Percentiles rank a stretch among this genome's conserved stretches.
phyloP scores from a whole-genome alignment of 345 rosid species.

The Melaleuca quinquenervia region DNA sequence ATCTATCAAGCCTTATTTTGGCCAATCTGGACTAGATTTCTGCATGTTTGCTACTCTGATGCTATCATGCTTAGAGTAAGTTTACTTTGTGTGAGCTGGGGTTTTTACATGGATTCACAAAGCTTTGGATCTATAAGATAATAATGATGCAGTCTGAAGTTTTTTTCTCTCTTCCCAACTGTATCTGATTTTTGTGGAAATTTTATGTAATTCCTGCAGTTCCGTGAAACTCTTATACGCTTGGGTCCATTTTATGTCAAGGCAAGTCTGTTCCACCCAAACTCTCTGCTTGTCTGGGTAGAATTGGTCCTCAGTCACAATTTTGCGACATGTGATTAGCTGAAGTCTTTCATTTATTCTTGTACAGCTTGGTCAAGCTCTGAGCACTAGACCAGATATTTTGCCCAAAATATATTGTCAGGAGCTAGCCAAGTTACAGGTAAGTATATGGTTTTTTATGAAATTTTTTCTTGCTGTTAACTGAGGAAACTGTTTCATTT shows the following conservation, averaged over 20 bases:
- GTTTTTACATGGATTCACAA: not conserved
- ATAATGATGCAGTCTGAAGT: not conserved
- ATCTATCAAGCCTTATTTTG: not conserved
- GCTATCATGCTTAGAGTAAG: not conserved
- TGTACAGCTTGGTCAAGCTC: constrained; percentile 91
- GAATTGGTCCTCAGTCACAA: not conserved
- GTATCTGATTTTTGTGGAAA: not conserved
- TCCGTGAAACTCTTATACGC: constrained; percentile 67
- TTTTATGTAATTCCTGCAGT: constrained; percentile 35
- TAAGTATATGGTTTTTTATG: constrained; percentile 1
- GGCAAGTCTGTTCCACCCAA: constrained; percentile 32
- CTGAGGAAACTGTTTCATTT: not conserved
- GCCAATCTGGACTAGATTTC: not conserved
- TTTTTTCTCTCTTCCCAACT: not conserved
- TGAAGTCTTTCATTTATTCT: not conserved
- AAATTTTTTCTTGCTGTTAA: not conserved
- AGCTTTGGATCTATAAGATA: not conserved
- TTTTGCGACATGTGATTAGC: not conserved
- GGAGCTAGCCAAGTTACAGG: constrained; percentile 97
- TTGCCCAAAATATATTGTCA: constrained; percentile 75
- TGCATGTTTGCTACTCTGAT: not conserved
- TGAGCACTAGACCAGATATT: constrained; percentile 92
- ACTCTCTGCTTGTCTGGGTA: not conserved
- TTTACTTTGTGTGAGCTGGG: not conserved
- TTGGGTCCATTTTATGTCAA: constrained; percentile 93